phyloP scores from a whole-genome alignment of 306 rosid species.

The Coriaria nepalensis region DNA sequence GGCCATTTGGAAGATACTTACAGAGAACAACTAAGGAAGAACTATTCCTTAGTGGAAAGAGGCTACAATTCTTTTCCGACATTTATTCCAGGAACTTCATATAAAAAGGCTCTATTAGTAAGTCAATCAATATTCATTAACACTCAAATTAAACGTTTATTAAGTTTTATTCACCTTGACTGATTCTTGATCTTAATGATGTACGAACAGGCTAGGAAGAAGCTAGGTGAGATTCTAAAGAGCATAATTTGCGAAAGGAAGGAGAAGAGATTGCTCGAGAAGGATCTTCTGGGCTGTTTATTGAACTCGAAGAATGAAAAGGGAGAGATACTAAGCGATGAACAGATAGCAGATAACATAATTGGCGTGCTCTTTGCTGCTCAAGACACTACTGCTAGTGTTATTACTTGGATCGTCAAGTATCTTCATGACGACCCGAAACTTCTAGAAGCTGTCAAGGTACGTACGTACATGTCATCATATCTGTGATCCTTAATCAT shows the following conservation, averaged over 20 bases:
- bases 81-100: slow-evolving; percentile 56
- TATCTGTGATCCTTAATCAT: too few species aligned
- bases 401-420: slow-evolving; percentile 78
- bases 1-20: slow-evolving; percentile 45
- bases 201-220: slow-evolving; percentile 48
- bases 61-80: slow-evolving; percentile 86
- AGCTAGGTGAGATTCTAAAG: slow-evolving; percentile 37
- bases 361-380: slow-evolving; percentile 96
- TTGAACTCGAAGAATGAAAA: slow-evolving; percentile 43
- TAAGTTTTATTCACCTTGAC: neutral
- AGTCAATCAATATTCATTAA: neutral
- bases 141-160: neutral
- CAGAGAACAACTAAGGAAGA: slow-evolving; percentile 52
- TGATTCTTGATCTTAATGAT: neutral
- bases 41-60: slow-evolving; percentile 41
- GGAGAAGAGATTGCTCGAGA: slow-evolving; percentile 38
- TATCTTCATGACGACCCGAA: slow-evolving; percentile 70
- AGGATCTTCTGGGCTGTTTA: slow-evolving; percentile 54
- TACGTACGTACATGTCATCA: slow-evolving; percentile 4
- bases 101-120: slow-evolving; percentile 58
- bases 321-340: slow-evolving; percentile 40
- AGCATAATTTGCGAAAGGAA: slow-evolving; percentile 55
- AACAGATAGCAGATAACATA: slow-evolving; percentile 82
- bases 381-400: slow-evolving; percentile 87
- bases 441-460: slow-evolving; percentile 67